phyloP scores from a whole-genome alignment of 106 monocot species.

The Chionographis japonica region DNA sequence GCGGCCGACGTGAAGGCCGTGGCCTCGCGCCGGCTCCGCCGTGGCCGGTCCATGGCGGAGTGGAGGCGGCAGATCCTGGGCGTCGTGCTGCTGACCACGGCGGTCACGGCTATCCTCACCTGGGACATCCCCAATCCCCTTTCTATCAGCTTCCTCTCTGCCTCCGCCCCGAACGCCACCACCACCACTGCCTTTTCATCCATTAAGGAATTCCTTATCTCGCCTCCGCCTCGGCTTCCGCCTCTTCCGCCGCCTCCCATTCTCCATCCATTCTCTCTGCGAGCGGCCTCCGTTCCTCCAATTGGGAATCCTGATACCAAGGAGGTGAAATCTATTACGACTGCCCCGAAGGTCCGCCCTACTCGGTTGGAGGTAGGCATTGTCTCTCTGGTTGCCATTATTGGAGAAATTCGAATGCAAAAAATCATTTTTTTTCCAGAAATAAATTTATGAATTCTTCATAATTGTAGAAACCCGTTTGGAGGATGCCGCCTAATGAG shows the following conservation, averaged over 20 bases:
- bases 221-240: not conserved
- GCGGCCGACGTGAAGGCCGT: not conserved
- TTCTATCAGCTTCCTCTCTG: conserved; percentile 1
- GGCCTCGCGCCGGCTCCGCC: conserved; percentile 5
- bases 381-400: not conserved
- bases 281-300: not conserved
- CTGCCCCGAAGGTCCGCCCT: too few relatives aligned
- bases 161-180: not conserved
- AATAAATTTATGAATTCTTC: not conserved
- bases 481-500: conserved; percentile 49
- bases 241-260: not conserved
- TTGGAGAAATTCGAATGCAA: not conserved
- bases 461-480: conserved; percentile 16
- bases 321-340: not conserved
- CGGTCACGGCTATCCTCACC: conserved; percentile 15
- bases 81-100: conserved; percentile 9
- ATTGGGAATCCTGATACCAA: not conserved
- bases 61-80: conserved; percentile 12
- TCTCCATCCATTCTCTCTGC: not conserved
- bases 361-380: not conserved
- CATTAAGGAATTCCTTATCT: too few relatives aligned
- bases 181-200: too few relatives aligned
- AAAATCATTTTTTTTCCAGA: not conserved
- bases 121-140: conserved; percentile 6
- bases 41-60: conserved; percentile 1